Percentiles rank a stretch among this genome's conserved stretches.
Evolutionary conservation across 192 early-diverging fungal species (phyloP).

Genomic region (Chytriomyces sp.): DNA sequence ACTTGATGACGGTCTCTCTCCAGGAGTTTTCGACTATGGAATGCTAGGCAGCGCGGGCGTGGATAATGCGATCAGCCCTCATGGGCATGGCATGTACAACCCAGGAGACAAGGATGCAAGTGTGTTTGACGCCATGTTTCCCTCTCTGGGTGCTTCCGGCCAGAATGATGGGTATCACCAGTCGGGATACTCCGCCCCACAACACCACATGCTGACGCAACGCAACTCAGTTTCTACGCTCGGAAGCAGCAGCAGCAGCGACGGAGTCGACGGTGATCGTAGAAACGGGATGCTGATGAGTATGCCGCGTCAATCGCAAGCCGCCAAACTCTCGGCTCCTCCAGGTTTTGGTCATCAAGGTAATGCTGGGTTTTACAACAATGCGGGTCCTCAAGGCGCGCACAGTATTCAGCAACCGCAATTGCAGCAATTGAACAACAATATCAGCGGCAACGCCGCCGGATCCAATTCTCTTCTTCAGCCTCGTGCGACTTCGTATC

Average conservation of each 20-base stretch:
- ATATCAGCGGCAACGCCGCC: too few species aligned
- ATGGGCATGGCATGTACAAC: not conserved
- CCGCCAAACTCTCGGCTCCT: not conserved
- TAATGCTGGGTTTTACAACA: not conserved
- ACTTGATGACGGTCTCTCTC: conserved; percentile 7
- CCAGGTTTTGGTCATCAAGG: not conserved
- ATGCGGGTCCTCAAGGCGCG: too few species aligned
- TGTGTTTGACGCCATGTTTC: conserved; percentile 12
- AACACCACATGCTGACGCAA: conserved; percentile 2
- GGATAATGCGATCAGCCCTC: conserved; percentile 22
- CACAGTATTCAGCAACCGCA: conserved; percentile 22
- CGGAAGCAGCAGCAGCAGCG: not conserved
- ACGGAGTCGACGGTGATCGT: not conserved
- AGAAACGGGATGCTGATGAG: not conserved
- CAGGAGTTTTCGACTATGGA: not conserved
- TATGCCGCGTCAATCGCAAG: not conserved
- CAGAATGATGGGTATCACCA: not conserved
- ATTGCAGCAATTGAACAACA: conserved; percentile 20
- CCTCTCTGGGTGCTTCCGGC: not conserved
- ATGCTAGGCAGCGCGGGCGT: not conserved
- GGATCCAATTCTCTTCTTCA: conserved; percentile 6
- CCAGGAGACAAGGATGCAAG: conserved; percentile 9
- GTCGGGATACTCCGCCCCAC: not conserved
- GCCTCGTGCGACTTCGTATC: conserved; percentile 9
- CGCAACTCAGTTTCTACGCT: conserved; percentile 28